Percentiles rank a stretch among this genome's conserved stretches.
These are phyloP conservation scores for Fusarium staphyleae DNA, from an alignment of 2,329 filamentous ascomycete genomes.

Conservation along the genomic window DNA sequence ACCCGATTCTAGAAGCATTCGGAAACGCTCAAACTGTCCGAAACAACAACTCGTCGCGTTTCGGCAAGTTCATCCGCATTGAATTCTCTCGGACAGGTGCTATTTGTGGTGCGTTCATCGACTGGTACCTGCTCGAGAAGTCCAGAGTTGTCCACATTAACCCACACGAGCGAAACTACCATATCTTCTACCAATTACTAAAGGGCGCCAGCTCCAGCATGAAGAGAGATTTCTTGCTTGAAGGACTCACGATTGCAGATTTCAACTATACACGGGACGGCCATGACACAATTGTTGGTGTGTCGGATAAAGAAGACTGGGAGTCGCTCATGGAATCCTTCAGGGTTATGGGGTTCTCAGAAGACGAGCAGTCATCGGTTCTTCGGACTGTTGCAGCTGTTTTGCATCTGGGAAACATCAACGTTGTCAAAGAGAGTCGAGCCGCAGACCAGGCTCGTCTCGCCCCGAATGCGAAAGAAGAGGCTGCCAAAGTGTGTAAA, in stretches of 20 bases:
- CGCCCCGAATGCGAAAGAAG: conserved; percentile 74
- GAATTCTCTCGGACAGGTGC: conserved; percentile 88
- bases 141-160: conserved; percentile 95
- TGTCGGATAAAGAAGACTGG: conserved; percentile 94
- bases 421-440: conserved; percentile 87
- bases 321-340: conserved; percentile 90
- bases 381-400: conserved; percentile 89
- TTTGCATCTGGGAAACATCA: conserved; percentile 90
- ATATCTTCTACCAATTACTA: conserved; percentile 95
- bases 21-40: conserved; percentile 97
- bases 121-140: conserved; percentile 98
- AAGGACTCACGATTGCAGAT: conserved; percentile 77
- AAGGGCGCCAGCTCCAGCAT: conserved; percentile 78
- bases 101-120: conserved; percentile 94
- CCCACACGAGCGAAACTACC: conserved; percentile 89
- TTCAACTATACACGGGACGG: conserved; percentile 93
- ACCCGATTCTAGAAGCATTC: conserved; percentile 96
- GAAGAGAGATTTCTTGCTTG: conserved; percentile 79
- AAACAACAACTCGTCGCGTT: conserved; percentile 98
- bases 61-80: conserved; percentile 98
- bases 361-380: conserved; percentile 82
- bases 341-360: conserved; percentile 89
- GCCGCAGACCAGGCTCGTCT: conserved; percentile 90
- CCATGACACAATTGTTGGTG: conserved; percentile 88
- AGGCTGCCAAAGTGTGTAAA: conserved; percentile 80